Base-by-base conservation (phyloP, 371 early-diverging fungal species). In the Rhizopus sp. region DNA sequence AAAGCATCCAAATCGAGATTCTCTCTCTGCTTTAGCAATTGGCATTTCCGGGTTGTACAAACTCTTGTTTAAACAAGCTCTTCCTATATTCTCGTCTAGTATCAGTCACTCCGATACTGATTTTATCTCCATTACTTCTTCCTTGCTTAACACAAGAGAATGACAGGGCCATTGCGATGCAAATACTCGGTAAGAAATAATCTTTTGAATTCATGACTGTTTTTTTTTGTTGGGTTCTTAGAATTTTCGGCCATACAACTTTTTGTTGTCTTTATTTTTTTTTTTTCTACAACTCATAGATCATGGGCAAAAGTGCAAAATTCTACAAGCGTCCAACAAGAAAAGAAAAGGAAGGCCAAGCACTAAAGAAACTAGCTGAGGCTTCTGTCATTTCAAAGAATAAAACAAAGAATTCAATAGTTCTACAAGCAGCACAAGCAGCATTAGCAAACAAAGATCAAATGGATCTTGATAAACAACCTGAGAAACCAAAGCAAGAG, bases 301-400 rank as follows among this genome's bases (percentile, higher is more conserved):
- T 34, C 29, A 84, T 84, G 85, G 85, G 85, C 55, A 78, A 76
- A 55, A 80, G 80, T 52, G 85, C 85, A 35, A 84, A 84, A 59
- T 82, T 84, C 50, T 81, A 82, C 56, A 82, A 82, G 57, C 66
- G 85, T 40, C 85, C 85, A 7, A 69, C 76, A 9, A 77, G 77
- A 50, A 84, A 84, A 61, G 79, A 84, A 53, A 84, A 84, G 63
- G 80, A 80, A 30, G 70, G 73, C 6, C 41, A 63, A 10, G 62
- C 74, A 1, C 50, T 84, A n/a, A 68, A 64, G 17, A 75, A 73
- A 32, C 12, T 66, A 0, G 65, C 63, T 3, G 65, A 62, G 40
- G 50, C 62, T 17, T 40, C 50, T 8, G 56, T 64, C 10, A 70
- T 69, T 34, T 58, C 57, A 29, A 63, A 69, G 64, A 51, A 39